Evolutionary conservation across 805 yeast species (phyloP), one percentile per base, ranked within the genome.

Genomic region (Grigorovia jiainica): DNA sequence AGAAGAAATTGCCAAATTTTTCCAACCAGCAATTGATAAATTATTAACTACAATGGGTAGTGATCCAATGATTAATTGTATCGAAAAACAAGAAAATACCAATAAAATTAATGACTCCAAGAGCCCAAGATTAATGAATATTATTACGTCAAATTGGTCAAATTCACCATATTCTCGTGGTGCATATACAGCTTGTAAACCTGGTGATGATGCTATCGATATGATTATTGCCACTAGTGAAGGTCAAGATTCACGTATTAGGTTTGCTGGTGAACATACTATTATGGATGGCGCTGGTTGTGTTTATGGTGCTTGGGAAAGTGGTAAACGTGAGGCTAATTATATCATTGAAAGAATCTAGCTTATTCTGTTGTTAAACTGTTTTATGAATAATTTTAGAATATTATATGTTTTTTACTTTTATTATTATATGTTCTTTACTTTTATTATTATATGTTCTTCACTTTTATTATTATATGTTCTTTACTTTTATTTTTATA

Each of bases 261-360:
- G 95, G 34, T 87, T 87, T 67, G 95, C 95, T 0, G 96, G 96
- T 7, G 96, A 87, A 55, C 95, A 87, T 58, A 82, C 95, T 0
- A 76, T 78, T 18, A 63, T 76, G 50, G 95, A 86, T 49, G 95
- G 95, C 7, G 82, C 87, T 13, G 96, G 96, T 0, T 87, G 95
- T 51, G 92, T 82, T 5, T 94, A 87, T 57, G 96, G 95, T 0
- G 95, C 95, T 0, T 86, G 85, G 76, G 66, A 68, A 46, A 81
- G 90, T 53, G 96, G 90, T 1, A 54, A 52, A 38, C 65, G 90
- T 47, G 79, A 75, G 49, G 79, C 78, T 0, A 51, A 51, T 4
- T 61, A 55, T 40, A 62, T 73, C 8, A 33, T 63, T 24, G 48
- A 54, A 6, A 27, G 31, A 27, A 27, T 13, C 6, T 27, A 7